Conservation (phyloP, 1,139 yeast genomes). For the Casaregolazyma lundiana region DNA sequence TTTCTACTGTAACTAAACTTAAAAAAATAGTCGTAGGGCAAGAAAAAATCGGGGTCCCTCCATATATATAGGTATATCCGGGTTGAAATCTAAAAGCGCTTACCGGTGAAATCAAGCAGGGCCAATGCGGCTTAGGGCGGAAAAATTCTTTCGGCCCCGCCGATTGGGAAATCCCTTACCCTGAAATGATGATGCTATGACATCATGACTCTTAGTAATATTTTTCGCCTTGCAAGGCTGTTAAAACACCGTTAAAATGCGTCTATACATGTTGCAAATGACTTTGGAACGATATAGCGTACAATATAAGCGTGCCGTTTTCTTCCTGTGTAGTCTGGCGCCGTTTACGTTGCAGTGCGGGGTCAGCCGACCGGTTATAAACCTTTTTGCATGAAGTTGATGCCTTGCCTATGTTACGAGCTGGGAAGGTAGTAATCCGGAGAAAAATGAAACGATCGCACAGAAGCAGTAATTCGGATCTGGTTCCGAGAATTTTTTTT, state of each 20-base stretch:
- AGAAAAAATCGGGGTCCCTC: neutral
- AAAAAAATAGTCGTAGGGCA: no score
- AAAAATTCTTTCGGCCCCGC: neutral
- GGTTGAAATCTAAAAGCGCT: neutral
- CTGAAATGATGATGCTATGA: constrained; percentile 8
- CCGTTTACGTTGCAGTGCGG: no score
- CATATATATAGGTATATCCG: no score
- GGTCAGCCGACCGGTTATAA: no score
- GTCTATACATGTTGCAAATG: no score
- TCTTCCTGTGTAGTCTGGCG: no score
- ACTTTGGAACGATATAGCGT: no score
- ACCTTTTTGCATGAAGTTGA: neutral
- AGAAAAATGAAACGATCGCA: neutral
- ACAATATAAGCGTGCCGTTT: no score
- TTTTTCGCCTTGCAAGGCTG: no score
- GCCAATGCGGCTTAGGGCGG: neutral
- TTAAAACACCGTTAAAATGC: no score
- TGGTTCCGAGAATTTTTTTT: neutral
- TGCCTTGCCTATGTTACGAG: neutral
- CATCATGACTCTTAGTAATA: constrained; percentile 2
- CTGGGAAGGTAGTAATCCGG: neutral
- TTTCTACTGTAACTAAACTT: no score
- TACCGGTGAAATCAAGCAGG: neutral
- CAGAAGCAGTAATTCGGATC: neutral
- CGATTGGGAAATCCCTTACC: constrained; percentile 1